Conservation (phyloP, 73 alveolate species). For the Stentor coeruleus region DNA sequence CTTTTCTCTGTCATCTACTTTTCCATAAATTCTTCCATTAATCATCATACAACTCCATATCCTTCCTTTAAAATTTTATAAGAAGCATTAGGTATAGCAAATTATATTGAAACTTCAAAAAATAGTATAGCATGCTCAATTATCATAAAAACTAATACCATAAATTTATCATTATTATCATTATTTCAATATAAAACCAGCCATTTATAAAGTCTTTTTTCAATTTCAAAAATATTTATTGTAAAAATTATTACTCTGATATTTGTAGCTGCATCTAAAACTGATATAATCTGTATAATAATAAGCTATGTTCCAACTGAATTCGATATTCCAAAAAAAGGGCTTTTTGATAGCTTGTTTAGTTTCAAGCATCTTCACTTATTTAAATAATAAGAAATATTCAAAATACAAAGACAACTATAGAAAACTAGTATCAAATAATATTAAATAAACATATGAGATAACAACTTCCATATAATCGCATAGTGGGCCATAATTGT, state of each 20-base stretch:
- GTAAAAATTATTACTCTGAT: background rate
- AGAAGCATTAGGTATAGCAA: background rate
- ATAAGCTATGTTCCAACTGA: background rate
- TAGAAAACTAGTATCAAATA: background rate
- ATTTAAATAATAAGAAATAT: background rate
- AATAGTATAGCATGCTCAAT: constrained; percentile 13
- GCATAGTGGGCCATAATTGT: constrained; percentile 6
- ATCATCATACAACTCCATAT: background rate
- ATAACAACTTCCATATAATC: constrained; percentile 16
- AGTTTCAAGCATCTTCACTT: constrained; percentile 10
- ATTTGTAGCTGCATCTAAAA: constrained; percentile 12
- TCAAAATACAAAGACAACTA: background rate
- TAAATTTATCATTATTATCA: too few relatives aligned
- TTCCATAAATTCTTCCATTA: background rate
- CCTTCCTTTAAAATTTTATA: background rate
- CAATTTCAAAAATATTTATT: background rate
- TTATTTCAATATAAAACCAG: too few relatives aligned
- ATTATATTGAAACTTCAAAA: background rate
- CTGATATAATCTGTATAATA: background rate
- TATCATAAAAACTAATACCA: too few relatives aligned
- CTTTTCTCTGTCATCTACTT: background rate
- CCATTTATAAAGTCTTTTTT: background rate
- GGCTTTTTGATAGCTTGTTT: constrained; percentile 1
- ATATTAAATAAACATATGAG: background rate
- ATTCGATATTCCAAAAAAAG: background rate